phyloP scores from a whole-genome alignment of 176 grass and related monocot genomes.

The Musa acuminata region DNA sequence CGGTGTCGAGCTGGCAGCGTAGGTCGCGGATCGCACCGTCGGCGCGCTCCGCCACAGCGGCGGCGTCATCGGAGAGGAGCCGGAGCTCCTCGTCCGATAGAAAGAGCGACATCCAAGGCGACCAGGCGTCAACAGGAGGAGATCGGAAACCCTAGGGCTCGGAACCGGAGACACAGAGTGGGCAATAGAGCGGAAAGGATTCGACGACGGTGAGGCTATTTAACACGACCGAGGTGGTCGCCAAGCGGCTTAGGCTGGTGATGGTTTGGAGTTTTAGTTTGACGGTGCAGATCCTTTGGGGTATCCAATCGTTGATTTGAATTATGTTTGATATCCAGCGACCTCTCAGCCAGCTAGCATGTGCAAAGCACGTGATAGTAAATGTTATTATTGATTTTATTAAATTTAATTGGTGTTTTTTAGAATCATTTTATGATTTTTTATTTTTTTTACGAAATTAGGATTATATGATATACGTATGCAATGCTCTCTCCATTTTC shows the following conservation, averaged over 20 bases:
- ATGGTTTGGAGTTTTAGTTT: not conserved
- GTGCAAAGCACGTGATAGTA: no score
- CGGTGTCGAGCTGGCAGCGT: constrained; percentile 69
- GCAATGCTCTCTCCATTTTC: no score
- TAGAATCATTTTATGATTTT: no score
- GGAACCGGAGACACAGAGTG: not conserved
- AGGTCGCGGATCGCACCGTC: constrained; percentile 75
- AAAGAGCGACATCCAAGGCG: constrained; percentile 69
- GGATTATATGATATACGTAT: no score
- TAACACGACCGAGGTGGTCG: not conserved
- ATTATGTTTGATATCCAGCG: no score
- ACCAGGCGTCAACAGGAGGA: not conserved
- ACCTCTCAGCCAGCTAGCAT: no score
- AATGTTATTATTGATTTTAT: no score
- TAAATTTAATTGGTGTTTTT: no score
- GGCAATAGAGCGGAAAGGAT: no score
- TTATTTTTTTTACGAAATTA: no score
- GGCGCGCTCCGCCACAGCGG: constrained; percentile 71
- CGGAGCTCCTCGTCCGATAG: constrained; percentile 90
- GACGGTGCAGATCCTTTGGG: not conserved
- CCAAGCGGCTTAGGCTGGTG: not conserved
- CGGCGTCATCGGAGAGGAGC: constrained; percentile 53
- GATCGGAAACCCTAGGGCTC: constrained; percentile 5
- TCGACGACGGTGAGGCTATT: not conserved
- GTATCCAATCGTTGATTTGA: no score